Evolutionary conservation across 2,329 filamentous ascomycete genomes (phyloP), one percentile per base, ranked within the genome.

Genomic region (Chrysoporthe austroafricana): DNA sequence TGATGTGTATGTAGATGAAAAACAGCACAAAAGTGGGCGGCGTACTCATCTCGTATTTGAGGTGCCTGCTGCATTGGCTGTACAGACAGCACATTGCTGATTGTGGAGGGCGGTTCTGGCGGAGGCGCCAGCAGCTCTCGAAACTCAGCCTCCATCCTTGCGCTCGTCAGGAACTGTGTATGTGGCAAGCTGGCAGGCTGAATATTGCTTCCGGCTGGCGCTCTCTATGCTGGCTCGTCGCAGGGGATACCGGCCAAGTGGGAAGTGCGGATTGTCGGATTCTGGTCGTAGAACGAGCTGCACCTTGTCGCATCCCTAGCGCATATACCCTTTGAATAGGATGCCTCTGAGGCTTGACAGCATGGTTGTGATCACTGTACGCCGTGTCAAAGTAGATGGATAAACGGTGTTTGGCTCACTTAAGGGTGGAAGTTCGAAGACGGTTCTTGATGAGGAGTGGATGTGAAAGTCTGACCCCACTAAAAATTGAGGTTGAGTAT

Each of bases 31-130:
- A 32, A 18, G 39, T 21, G n/a, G 39, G 21, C 34, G 26, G 60
- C 68, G 32, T 66, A 68, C 68, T 70, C 66, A 43, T 63, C 42
- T 7, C 32, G 26, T 11, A 62, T 44, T n/a, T 59, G 46, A 54
- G 66, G 36, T 16, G 32, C 66, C 13, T 66, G 66, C 42, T 50
- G 62, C 7, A 58, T 32, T 13, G 66, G 59, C 58, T 66, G 59
- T 14, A 61, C 46, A 42, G 66, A 68, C 48, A 70, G 68, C 44
- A 70, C 66, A 62, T 68, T 66, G 59, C 59, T 63, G 32, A 70
- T 70, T 43, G 60, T 66, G 46, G 66, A 64, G 7, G 68, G 59
- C 18, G 50, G 59, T 59, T 63, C 39, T 46, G 66, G 59, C 3
- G 59, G 26, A 44, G 63, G 62, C 5, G 26, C 59, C 36, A 68